phyloP scores from a whole-genome alignment of 1,284 basidiomycete genomes.

The Apiotrichum sp. region DNA sequence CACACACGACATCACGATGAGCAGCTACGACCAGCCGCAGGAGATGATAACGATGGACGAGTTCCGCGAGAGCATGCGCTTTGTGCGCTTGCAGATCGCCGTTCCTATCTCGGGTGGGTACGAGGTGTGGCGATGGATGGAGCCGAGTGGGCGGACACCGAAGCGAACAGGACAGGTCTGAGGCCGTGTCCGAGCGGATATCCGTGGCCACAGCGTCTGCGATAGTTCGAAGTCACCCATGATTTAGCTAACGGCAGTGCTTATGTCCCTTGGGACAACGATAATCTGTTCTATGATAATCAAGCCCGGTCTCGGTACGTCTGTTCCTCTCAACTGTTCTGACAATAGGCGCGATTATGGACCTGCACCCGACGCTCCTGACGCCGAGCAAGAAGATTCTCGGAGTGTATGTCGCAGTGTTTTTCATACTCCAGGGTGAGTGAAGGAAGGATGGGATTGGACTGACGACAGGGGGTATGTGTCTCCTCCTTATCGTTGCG shows the following conservation, averaged over 20 bases:
- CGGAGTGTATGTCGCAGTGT: constrained; percentile 57
- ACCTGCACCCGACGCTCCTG: constrained; percentile 61
- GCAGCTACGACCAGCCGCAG: constrained; percentile 39
- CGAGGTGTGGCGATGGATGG: not conserved
- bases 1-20: not conserved
- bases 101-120: constrained; percentile 60
- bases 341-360: constrained; percentile 53
- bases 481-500: constrained; percentile 63
- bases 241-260: constrained; percentile 17
- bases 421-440: constrained; percentile 42
- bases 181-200: too few relatives aligned
- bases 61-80: constrained; percentile 41
- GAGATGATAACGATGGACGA: constrained; percentile 41
- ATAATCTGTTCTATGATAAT: constrained; percentile 42
- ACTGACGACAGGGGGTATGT: constrained; percentile 65
- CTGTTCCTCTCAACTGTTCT: not conserved
- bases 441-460: not conserved
- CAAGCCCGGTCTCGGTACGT: constrained; percentile 42
- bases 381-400: constrained; percentile 63
- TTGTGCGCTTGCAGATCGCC: constrained; percentile 62
- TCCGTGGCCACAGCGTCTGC: too few relatives aligned
- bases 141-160: not conserved
- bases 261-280: constrained; percentile 37
- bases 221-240: too few relatives aligned
- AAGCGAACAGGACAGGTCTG: too few relatives aligned